Evolutionary conservation across 805 yeast genomes (phyloP), one percentile per base, ranked within the genome.

Genomic region (Lachancea thermotolerans): DNA sequence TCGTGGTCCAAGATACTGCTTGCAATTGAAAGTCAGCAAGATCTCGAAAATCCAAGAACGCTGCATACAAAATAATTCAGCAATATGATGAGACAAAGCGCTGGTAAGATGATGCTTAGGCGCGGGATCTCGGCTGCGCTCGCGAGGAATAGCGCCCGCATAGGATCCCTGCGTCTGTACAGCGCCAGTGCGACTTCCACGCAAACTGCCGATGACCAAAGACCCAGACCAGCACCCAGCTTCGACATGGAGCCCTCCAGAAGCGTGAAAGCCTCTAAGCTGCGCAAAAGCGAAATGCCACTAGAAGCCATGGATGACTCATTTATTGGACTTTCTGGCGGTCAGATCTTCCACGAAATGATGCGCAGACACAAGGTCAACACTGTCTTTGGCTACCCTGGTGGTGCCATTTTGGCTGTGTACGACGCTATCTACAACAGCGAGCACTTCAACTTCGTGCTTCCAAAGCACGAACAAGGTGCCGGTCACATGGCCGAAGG

Each of bases 401-500:
- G 99, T 60, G 99, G 99, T 65, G 99, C 99, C 55, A 93, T 93
- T 60, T 75, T 93, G 59, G 98, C 99, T 11, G 99, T 93, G 21
- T 93, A 85, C 63, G 99, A 93, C 65, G 98, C 98, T 55, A 93
- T 93, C 56, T 86, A 84, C 74, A 85, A 91, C 71, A 85, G 96
- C 16, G 81, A 82, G 46, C 79, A 85, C 60, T 91, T 93, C 75
- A 79, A 82, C 56, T 93, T 93, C 63, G 86, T 93, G 46, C 72
- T 93, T 52, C 99, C 99, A 40, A 79, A 95, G 59, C 98, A 93
- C 67, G 99, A 93, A 69, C 99, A 93, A 70, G 99, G 99, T 65
- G 99, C 98, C 14, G 99, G 99, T 43, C 99, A 93, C 69, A 93
- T 93, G 98, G 99, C 99, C 46, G 97, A 93, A 71, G 99, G 99